Evolutionary conservation across 2,329 filamentous ascomycete genomes (phyloP).

Genomic region (Cercospora beticola): DNA sequence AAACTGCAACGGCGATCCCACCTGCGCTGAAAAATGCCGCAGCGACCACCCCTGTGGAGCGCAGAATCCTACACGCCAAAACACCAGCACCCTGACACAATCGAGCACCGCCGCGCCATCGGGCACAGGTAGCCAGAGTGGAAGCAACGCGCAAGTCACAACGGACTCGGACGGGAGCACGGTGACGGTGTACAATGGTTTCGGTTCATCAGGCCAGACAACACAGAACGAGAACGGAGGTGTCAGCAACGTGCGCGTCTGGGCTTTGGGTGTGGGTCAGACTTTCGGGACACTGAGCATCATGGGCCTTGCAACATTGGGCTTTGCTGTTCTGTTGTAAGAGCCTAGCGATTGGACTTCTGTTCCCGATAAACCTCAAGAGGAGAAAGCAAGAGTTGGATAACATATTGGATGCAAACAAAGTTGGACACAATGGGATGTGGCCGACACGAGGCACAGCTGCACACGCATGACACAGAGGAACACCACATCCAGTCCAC

Average conservation of each 20-base stretch:
- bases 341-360: background rate
- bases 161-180: constrained; percentile 37
- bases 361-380: background rate
- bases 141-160: constrained; percentile 38
- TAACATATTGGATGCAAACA: background rate
- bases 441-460: background rate
- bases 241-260: constrained; percentile 30
- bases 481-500: background rate
- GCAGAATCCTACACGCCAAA: constrained; percentile 60
- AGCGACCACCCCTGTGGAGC: constrained; percentile 72
- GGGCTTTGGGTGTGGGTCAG: constrained; percentile 54
- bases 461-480: background rate
- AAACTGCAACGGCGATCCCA: constrained; percentile 54
- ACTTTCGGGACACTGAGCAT: constrained; percentile 58
- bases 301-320: constrained; percentile 56
- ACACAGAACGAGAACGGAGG: constrained; percentile 29
- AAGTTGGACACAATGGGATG: background rate
- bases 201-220: constrained; percentile 37
- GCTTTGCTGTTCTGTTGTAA: constrained; percentile 51
- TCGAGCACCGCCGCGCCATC: constrained; percentile 38
- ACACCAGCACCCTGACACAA: constrained; percentile 54
- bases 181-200: constrained; percentile 45
- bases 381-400: background rate
- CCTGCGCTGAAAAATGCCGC: constrained; percentile 62
- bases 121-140: constrained; percentile 27